Conservation (phyloP, 352 stramenopile species). For the Phytopythium ostracodes region DNA sequence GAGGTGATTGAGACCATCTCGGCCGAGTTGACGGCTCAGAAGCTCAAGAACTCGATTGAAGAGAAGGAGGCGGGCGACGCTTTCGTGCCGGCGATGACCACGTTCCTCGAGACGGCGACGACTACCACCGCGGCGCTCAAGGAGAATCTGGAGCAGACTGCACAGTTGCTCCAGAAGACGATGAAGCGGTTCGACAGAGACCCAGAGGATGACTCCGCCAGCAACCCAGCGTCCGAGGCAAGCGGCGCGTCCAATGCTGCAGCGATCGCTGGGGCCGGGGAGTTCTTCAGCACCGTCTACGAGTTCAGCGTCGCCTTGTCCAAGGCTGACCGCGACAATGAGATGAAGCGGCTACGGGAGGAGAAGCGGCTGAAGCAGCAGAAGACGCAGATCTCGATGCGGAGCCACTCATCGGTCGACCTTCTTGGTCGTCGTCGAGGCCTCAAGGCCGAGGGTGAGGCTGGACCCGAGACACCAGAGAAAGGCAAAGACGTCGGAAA, state of each 20-base stretch:
- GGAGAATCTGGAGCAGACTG: slow-evolving; percentile 39
- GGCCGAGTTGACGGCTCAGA: slow-evolving; percentile 58
- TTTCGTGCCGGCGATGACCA: slow-evolving; percentile 64
- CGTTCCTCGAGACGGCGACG: slow-evolving; percentile 46
- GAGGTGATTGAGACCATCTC: slow-evolving; percentile 62
- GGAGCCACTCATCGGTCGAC: slow-evolving; percentile 26
- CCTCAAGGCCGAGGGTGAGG: slow-evolving; percentile 7
- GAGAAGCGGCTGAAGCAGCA: slow-evolving; percentile 54
- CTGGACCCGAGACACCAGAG: slow-evolving; percentile 26
- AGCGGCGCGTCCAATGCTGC: slow-evolving; percentile 19
- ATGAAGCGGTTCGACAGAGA: slow-evolving; percentile 65
- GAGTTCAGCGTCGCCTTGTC: slow-evolving; percentile 75
- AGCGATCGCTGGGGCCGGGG: slow-evolving; percentile 33
- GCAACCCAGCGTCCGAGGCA: slow-evolving; percentile 1
- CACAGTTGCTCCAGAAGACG: slow-evolving; percentile 45
- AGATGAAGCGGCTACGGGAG: slow-evolving; percentile 62
- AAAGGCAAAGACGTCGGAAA: slow-evolving; percentile 20
- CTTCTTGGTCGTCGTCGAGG: slow-evolving; percentile 13
- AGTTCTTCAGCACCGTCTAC: slow-evolving; percentile 74
- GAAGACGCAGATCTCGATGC: slow-evolving; percentile 28
- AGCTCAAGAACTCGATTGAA: slow-evolving; percentile 75
- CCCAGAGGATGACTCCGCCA: slow-evolving; percentile 18
- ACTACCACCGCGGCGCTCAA: slow-evolving; percentile 31
- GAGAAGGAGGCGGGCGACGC: slow-evolving; percentile 52
- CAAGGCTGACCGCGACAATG: slow-evolving; percentile 76